Base-by-base conservation (phyloP, 2,329 filamentous ascomycete species). In the Cladorrhinum sp. region DNA sequence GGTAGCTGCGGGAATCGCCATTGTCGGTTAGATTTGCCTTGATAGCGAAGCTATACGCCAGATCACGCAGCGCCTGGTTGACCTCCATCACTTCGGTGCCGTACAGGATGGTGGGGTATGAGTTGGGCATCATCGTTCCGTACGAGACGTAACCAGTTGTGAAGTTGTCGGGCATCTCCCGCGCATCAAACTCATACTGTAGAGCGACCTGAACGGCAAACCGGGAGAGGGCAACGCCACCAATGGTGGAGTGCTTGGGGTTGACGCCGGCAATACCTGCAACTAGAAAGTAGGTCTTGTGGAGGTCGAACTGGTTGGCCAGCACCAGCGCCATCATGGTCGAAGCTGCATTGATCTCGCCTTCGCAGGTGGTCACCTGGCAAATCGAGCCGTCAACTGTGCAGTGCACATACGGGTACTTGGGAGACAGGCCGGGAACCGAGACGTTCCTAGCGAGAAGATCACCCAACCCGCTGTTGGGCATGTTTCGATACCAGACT, bases 231-330 rank as follows among this genome's bases (percentile, higher is more conserved):
- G 87, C 86, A 0, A 90, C 88, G 46, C 82, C 82, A 50, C 83
- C 85, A 3, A 89, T 78, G 0, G 89, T 91, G 21, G 81, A 85
- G 24, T 84, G 74, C 63, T 86, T 83, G 0, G 89, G 90, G 71
- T 85, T 91, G 49, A 91, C 80, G n/a, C 90, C 89, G 1, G 86
- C 89, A 64, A 93, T 92, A 2, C 89, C 90, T 1, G 82, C 85
- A 28, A 90, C 73, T 60, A 92, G 73, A 73, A 91, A 91, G 75
- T 92, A 92, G 1, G 89, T 88, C 53, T 78, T 73, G 1, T 75
- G 80, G 12, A 92, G 79, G 73, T 92, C 80, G 72, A 92, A 91
- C 10, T 76, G 69, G 1, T 77, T 71, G 0, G 85, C 88, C 14
- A 87, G 79, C n/a, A 83, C 76, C 9, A 92, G 77, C 0, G 89